Conservation (phyloP, 768 basidiomycete genomes). For the Termitomyces eurrhizus region DNA sequence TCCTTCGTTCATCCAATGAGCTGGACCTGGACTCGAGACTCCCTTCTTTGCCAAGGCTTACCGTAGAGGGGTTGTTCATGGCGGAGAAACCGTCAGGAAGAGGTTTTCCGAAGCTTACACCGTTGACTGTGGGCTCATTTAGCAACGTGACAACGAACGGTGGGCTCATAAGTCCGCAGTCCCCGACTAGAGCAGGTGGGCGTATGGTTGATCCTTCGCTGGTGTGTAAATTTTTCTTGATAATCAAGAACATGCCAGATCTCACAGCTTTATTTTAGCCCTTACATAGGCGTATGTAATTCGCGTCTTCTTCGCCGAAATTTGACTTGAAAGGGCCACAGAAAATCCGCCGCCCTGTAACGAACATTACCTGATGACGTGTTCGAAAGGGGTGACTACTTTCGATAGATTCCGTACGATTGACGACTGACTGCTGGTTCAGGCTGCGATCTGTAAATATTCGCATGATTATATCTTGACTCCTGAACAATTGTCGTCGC, state of each 20-base stretch:
- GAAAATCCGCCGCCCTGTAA: conserved; percentile 85
- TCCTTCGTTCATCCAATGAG: conserved; percentile 48
- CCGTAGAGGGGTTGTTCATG: conserved; percentile 49
- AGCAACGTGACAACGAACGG: conserved; percentile 47
- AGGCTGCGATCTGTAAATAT: conserved; percentile 73
- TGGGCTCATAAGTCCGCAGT: conserved; percentile 66
- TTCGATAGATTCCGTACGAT: conserved; percentile 4
- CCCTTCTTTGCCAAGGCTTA: conserved; percentile 49
- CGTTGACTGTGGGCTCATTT: conserved; percentile 41
- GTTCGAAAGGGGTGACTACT: conserved; percentile 68
- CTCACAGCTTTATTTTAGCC: conserved; percentile 40
- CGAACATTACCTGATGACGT: conserved; percentile 78
- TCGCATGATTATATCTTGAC: conserved; percentile 77
- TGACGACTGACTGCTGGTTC: conserved; percentile 14
- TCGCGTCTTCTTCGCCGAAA: background rate
- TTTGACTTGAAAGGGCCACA: conserved; percentile 25
- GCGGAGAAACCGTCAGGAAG: conserved; percentile 30
- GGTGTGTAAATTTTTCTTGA: conserved; percentile 33
- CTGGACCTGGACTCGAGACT: conserved; percentile 39
- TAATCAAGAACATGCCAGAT: background rate
- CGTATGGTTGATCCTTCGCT: conserved; percentile 59
- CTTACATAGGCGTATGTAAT: conserved; percentile 67
- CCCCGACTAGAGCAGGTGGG: conserved; percentile 43
- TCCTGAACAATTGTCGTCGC: conserved; percentile 63
- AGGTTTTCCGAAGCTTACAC: conserved; percentile 39